phyloP scores from a whole-genome alignment of 73 alveolate genomes.

The Tetrahymena malaccensis region DNA sequence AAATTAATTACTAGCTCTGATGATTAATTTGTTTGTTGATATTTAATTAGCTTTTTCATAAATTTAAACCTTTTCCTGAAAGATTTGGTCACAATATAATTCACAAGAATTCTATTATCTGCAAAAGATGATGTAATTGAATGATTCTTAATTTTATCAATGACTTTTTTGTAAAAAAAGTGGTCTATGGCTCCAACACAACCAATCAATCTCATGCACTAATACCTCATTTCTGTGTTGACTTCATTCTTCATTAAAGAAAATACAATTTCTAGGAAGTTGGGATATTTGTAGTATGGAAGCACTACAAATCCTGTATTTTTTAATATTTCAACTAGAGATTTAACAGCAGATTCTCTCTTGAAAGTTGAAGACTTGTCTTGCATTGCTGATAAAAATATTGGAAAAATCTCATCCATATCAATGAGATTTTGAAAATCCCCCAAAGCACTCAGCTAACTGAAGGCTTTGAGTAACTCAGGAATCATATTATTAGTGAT shows the following conservation, averaged over 20 bases:
- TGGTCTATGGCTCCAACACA: constrained; percentile 38
- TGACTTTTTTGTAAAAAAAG: constrained; percentile 29
- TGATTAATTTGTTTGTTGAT: neutral
- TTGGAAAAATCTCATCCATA: constrained; percentile 56
- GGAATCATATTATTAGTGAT: constrained; percentile 58
- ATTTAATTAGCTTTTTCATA: constrained; percentile 10
- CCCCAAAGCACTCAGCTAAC: constrained; percentile 38
- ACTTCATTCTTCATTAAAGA: constrained; percentile 24
- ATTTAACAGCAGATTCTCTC: constrained; percentile 64
- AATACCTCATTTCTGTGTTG: constrained; percentile 27
- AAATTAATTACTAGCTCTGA: constrained; percentile 1
- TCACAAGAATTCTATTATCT: neutral
- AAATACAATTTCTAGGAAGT: constrained; percentile 18
- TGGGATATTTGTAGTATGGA: constrained; percentile 30
- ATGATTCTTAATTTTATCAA: neutral
- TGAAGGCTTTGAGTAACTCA: constrained; percentile 63
- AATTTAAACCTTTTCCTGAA: constrained; percentile 20
- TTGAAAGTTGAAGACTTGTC: constrained; percentile 58
- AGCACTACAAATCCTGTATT: constrained; percentile 66
- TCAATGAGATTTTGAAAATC: constrained; percentile 47
- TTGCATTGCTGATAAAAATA: constrained; percentile 59
- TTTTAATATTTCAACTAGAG: constrained; percentile 55
- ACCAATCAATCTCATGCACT: constrained; percentile 29
- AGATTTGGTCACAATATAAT: neutral
- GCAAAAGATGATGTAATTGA: neutral